A percentile compares a stretch with the other conserved stretches of the same genome.
These are phyloP conservation scores for Phalaenopsis equestris DNA, from an alignment of 106 monocot genomes.

Conservation along the genomic window DNA sequence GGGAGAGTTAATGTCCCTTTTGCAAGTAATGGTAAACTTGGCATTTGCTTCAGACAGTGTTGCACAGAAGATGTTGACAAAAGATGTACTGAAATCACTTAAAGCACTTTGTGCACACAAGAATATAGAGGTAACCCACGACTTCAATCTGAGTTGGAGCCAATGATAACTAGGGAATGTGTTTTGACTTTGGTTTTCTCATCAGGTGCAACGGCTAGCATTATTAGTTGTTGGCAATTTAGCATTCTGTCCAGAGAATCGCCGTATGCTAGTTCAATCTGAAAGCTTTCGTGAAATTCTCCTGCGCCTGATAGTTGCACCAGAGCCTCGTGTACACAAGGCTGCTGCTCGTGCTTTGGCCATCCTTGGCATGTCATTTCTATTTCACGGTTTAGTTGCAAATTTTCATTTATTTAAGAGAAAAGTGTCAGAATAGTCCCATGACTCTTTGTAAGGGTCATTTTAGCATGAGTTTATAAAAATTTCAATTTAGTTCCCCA, in stretches of 20 bases:
- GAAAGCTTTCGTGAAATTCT: conserved; percentile 84
- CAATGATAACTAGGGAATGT: background rate
- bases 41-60: conserved; percentile 87
- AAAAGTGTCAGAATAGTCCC: too few species aligned
- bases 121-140: conserved; percentile 52
- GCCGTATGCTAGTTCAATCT: conserved; percentile 62
- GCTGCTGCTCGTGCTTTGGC: conserved; percentile 99
- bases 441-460: too few species aligned
- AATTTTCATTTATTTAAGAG: background rate
- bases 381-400: background rate
- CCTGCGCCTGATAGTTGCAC: conserved; percentile 47
- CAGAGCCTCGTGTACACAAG: conserved; percentile 57
- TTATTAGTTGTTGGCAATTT: conserved; percentile 91
- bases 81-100: conserved; percentile 80
- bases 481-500: too few species aligned
- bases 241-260: conserved; percentile 88
- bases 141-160: background rate
- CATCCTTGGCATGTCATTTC: conserved; percentile 61
- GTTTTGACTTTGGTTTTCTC: conserved; percentile 1
- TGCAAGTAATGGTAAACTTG: conserved; percentile 77
- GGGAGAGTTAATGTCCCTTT: conserved; percentile 80
- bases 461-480: too few species aligned
- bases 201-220: conserved; percentile 82
- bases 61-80: conserved; percentile 92
- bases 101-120: conserved; percentile 82